Conservation (phyloP, 805 yeast genomes). For the Brettanomyces custersianus region DNA sequence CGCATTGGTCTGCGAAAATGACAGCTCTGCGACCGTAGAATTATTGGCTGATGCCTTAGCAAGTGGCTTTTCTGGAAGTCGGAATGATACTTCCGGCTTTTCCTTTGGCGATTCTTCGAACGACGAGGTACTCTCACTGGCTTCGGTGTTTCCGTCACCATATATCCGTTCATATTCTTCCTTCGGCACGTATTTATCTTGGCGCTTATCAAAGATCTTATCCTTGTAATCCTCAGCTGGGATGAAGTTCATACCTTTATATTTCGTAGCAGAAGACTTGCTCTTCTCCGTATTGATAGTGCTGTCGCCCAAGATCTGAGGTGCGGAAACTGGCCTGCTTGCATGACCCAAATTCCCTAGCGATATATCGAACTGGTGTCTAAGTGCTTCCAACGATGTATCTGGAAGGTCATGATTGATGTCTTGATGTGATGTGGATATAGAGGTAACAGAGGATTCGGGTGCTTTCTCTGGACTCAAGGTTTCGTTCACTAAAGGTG, state of each 20-base stretch:
- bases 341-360: background rate
- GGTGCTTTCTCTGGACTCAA: background rate
- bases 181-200: constrained; percentile 16
- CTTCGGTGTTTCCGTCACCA: background rate
- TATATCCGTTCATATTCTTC: constrained; percentile 10
- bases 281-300: background rate
- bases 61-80: background rate
- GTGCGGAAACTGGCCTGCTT: constrained; percentile 12
- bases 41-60: background rate
- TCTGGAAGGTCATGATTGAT: background rate
- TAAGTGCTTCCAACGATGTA: constrained; percentile 12
- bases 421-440: background rate
- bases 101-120: background rate
- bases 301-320: constrained; percentile 8
- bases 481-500: too few species aligned
- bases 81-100: background rate
- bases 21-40: constrained; percentile 22
- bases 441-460: background rate
- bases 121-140: background rate
- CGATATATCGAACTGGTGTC: constrained; percentile 9
- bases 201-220: constrained; percentile 21
- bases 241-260: constrained; percentile 22
- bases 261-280: constrained; percentile 5
- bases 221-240: constrained; percentile 24
- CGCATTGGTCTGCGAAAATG: constrained; percentile 39